A percentile compares a stretch with the other conserved stretches of the same genome.
Evolutionary conservation across 1,284 basidiomycete species (phyloP).

Genomic region (Ceratobasidium sp.): DNA sequence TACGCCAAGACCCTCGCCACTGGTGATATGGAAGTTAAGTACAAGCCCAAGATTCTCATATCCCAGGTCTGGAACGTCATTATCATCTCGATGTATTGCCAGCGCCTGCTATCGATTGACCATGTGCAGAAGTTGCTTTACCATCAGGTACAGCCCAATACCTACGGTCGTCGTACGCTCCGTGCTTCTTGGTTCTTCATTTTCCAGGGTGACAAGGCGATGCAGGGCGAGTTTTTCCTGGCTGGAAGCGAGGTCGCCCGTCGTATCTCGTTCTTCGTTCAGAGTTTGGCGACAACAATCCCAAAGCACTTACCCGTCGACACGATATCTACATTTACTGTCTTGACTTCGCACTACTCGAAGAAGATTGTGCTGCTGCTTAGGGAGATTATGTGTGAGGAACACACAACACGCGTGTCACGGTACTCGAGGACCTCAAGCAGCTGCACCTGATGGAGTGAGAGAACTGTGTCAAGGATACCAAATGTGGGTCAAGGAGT

Average conservation of each 20-base stretch:
- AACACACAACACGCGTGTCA: conserved; percentile 96
- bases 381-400: conserved; percentile 95
- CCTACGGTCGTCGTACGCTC: conserved; percentile 86
- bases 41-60: conserved; percentile 96
- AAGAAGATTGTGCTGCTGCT: conserved; percentile 96
- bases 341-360: conserved; percentile 94
- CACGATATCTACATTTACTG: conserved; percentile 97
- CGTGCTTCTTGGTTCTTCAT: conserved; percentile 96
- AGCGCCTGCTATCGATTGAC: conserved; percentile 94
- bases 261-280: conserved; percentile 96
- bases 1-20: conserved; percentile 94
- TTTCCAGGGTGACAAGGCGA: conserved; percentile 84
- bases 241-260: conserved; percentile 91
- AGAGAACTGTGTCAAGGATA: conserved; percentile 99
- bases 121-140: conserved; percentile 95
- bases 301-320: conserved; percentile 94
- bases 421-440: conserved; percentile 95
- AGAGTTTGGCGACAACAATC: conserved; percentile 89
- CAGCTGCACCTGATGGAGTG: conserved; percentile 97
- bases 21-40: conserved; percentile 93
- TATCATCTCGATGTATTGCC: conserved; percentile 99
- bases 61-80: conserved; percentile 98
- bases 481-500: conserved; percentile 99
- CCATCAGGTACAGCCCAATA: conserved; percentile 88
- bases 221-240: conserved; percentile 94